Evolutionary conservation across 352 stramenopile genomes (phyloP).

Genomic region (Pythium oligandrum): DNA sequence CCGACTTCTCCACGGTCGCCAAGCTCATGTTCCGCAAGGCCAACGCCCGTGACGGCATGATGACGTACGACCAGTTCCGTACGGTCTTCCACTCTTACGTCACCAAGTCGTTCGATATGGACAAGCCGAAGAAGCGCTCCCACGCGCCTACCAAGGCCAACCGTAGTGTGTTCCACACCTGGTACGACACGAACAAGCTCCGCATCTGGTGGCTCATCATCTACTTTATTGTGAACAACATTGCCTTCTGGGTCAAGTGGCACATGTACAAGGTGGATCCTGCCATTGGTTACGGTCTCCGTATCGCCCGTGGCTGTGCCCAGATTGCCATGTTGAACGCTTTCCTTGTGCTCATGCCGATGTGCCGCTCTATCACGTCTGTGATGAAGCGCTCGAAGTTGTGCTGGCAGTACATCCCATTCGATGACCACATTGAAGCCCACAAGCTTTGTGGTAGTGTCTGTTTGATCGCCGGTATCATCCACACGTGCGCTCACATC

Average conservation of each 20-base stretch:
- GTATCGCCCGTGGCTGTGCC: slow-evolving; percentile 63
- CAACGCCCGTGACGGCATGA: slow-evolving; percentile 42
- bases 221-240: slow-evolving; percentile 62
- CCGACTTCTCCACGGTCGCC: slow-evolving; percentile 59
- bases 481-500: slow-evolving; percentile 62
- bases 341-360: slow-evolving; percentile 68
- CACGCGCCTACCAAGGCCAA: slow-evolving; percentile 23
- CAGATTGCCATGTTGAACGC: slow-evolving; percentile 79
- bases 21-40: slow-evolving; percentile 71
- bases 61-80: slow-evolving; percentile 71
- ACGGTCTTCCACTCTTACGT: slow-evolving; percentile 70
- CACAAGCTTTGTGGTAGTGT: slow-evolving; percentile 73
- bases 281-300: slow-evolving; percentile 65
- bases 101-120: slow-evolving; percentile 45
- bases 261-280: slow-evolving; percentile 68
- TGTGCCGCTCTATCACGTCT: slow-evolving; percentile 72
- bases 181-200: slow-evolving; percentile 66
- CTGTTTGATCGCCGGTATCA: slow-evolving; percentile 45
- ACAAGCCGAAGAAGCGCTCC: slow-evolving; percentile 22
- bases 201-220: slow-evolving; percentile 78
- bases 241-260: slow-evolving; percentile 75
- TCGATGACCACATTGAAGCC: slow-evolving; percentile 77
- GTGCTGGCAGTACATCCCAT: slow-evolving; percentile 70
- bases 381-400: slow-evolving; percentile 64
- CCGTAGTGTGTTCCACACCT: slow-evolving; percentile 59